phyloP scores from a whole-genome alignment of 179 eudicot species.

The Carnegiea gigantea region DNA sequence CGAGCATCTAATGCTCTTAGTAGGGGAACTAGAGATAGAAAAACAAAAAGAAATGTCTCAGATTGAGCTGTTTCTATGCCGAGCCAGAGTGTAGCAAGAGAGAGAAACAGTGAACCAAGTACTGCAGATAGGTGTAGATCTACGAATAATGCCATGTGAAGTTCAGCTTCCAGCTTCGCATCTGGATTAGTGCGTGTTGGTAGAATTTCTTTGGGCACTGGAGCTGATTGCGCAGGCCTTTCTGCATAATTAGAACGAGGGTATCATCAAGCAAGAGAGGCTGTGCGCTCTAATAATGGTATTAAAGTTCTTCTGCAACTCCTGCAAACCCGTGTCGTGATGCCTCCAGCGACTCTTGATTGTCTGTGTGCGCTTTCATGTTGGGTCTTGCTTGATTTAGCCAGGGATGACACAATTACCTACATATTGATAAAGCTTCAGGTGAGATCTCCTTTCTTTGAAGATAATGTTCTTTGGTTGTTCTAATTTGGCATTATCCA shows the following conservation, averaged over 20 bases:
- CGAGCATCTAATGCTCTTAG: constrained; percentile 53
- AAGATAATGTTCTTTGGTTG: not conserved
- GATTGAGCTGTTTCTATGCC: constrained; percentile 43
- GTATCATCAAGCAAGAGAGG: constrained; percentile 94
- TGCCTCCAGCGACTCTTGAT: constrained; percentile 81
- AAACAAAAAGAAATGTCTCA: constrained; percentile 40
- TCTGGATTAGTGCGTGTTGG: constrained; percentile 96
- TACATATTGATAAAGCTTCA: constrained; percentile 97
- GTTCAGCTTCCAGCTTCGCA: constrained; percentile 44
- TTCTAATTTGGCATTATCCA: not conserved
- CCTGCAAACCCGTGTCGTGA: constrained; percentile 80
- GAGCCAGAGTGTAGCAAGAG: constrained; percentile 60
- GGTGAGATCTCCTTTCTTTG: constrained; percentile 36
- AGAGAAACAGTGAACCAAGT: constrained; percentile 60
- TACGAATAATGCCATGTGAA: constrained; percentile 42
- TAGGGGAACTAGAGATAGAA: constrained; percentile 50
- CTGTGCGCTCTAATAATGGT: constrained; percentile 95
- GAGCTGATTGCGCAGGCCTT: constrained; percentile 93
- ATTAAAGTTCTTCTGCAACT: constrained; percentile 93
- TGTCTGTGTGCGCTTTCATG: constrained; percentile 98
- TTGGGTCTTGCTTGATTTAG: constrained; percentile 94
- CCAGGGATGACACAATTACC: constrained; percentile 94
- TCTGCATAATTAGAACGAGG: constrained; percentile 97
- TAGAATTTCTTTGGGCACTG: constrained; percentile 87
- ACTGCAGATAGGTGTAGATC: constrained; percentile 52